phyloP scores from a whole-genome alignment of 2,329 filamentous ascomycete genomes.

The Alternaria angustiovoidea region DNA sequence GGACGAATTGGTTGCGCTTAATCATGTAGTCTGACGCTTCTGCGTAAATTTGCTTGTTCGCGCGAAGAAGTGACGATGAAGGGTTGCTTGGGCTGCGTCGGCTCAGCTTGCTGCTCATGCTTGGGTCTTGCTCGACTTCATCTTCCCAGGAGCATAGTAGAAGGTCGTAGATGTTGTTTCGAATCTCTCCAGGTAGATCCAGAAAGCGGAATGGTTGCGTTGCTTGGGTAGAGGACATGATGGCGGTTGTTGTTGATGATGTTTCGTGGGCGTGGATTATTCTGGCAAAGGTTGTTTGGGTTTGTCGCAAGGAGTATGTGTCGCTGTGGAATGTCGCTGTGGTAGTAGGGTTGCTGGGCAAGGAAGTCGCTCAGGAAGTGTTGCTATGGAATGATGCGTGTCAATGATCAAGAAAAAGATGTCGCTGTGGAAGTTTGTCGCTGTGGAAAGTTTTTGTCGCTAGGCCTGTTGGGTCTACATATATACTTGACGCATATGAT shows the following conservation, averaged over 20 bases:
- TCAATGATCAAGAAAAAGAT: conserved; percentile 12
- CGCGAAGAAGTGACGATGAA: conserved; percentile 31
- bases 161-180: conserved; percentile 37
- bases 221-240: conserved; percentile 25
- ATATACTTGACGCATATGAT: conserved; percentile 30
- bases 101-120: conserved; percentile 25
- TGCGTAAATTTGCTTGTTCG: conserved; percentile 38
- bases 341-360: conserved; percentile 11
- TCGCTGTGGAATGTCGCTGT: conserved; percentile 16
- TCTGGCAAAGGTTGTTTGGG: background rate
- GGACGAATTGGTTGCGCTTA: conserved; percentile 39
- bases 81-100: conserved; percentile 28
- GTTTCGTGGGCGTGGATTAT: background rate
- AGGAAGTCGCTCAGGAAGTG: conserved; percentile 24
- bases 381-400: conserved; percentile 24
- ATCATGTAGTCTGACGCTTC: conserved; percentile 41
- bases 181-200: conserved; percentile 37
- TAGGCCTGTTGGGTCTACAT: conserved; percentile 21
- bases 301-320: conserved; percentile 15
- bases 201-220: conserved; percentile 34
- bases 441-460: conserved; percentile 22
- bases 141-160: conserved; percentile 39
- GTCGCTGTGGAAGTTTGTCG: conserved; percentile 28
- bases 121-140: conserved; percentile 25
- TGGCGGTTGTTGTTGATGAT: conserved; percentile 9